Conservation (phyloP, 768 basidiomycete species). For the Russula sp. region DNA sequence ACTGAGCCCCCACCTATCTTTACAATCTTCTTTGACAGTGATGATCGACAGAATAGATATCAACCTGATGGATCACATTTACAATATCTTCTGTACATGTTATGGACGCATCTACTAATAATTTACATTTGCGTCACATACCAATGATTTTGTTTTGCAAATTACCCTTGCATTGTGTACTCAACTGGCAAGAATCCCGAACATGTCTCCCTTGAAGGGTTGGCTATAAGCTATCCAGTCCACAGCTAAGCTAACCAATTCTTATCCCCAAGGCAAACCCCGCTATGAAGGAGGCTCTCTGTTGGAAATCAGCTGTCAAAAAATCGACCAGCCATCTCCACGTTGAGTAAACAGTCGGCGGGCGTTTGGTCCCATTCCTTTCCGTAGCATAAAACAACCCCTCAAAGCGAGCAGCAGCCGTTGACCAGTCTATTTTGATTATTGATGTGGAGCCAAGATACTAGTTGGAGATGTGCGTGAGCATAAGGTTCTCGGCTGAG, state of each 20-base stretch:
- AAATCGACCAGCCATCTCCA: conserved; percentile 72
- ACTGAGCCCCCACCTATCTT: background rate
- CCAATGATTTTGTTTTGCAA: background rate
- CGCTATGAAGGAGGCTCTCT: conserved; percentile 79
- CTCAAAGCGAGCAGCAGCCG: conserved; percentile 61
- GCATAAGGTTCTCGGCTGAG: background rate
- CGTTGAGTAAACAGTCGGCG: conserved; percentile 59
- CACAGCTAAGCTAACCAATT: conserved; percentile 49
- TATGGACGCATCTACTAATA: background rate
- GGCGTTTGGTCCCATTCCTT: conserved; percentile 43
- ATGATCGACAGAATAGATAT: background rate
- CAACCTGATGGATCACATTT: background rate
- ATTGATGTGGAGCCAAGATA: conserved; percentile 72
- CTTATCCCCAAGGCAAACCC: conserved; percentile 79
- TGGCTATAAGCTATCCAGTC: background rate
- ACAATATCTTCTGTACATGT: background rate
- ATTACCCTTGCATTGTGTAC: background rate
- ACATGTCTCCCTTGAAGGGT: background rate
- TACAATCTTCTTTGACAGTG: too few species aligned
- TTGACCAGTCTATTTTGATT: conserved; percentile 77
- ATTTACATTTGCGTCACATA: background rate
- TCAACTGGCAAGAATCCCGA: background rate
- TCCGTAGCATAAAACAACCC: conserved; percentile 63
- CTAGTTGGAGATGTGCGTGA: conserved; percentile 36
- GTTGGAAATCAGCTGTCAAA: conserved; percentile 89